phyloP scores from a whole-genome alignment of 306 rosid genomes.

The Biancaea sappan region DNA sequence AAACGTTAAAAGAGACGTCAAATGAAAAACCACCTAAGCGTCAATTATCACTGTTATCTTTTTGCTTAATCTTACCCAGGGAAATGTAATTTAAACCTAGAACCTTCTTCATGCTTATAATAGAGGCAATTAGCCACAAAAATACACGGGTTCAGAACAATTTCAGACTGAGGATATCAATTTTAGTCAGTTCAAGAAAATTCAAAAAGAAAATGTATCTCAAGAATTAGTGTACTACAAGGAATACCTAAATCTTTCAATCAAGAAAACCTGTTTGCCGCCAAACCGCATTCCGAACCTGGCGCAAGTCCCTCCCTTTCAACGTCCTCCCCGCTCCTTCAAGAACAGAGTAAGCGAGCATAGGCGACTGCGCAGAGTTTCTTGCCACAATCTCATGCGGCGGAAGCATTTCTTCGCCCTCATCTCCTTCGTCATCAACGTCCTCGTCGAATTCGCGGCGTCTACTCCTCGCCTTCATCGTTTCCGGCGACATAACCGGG shows the following conservation, averaged over 20 bases:
- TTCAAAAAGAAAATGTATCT: constrained; percentile 16
- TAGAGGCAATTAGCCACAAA: constrained; percentile 1
- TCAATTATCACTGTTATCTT: not conserved
- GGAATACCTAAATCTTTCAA: constrained; percentile 33
- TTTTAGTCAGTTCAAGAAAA: constrained; percentile 1
- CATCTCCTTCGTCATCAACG: constrained; percentile 27
- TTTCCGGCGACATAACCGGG: constrained; percentile 51
- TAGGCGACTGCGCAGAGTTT: constrained; percentile 37
- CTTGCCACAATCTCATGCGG: constrained; percentile 77
- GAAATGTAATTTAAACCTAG: not conserved
- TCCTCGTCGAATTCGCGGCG: constrained; percentile 41
- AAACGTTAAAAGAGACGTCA: not conserved
- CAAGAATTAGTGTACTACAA: not conserved
- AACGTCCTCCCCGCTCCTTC: constrained; percentile 88
- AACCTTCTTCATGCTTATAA: not conserved
- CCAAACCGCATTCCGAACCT: constrained; percentile 65
- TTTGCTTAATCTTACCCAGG: not conserved
- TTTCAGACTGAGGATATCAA: constrained; percentile 7
- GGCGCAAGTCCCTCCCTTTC: constrained; percentile 62
- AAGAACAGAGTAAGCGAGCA: constrained; percentile 63
- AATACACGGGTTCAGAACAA: constrained; percentile 24
- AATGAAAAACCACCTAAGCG: too few species aligned
- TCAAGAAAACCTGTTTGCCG: constrained; percentile 72
- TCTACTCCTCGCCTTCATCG: constrained; percentile 30
- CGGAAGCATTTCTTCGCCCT: constrained; percentile 65